Evolutionary conservation across 2,329 filamentous ascomycete species (phyloP).

Genomic region (Fusarium sp.): DNA sequence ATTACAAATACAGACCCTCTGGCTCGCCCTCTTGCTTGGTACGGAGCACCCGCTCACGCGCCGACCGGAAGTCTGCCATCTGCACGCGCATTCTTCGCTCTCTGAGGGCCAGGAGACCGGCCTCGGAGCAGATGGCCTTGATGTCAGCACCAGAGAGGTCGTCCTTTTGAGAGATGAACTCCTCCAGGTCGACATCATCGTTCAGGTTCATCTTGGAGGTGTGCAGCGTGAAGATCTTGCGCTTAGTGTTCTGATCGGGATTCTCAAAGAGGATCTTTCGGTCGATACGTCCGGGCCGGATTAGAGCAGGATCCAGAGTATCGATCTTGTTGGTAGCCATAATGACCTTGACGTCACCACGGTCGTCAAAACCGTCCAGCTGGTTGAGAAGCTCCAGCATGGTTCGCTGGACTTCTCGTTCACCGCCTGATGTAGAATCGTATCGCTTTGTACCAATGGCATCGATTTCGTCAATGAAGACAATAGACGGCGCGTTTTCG

Average conservation of each 20-base stretch:
- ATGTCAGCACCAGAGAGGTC: slow-evolving; percentile 97
- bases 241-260: slow-evolving; percentile 83
- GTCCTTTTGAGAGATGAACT: slow-evolving; percentile 99
- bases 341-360: slow-evolving; percentile 98
- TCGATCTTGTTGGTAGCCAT: slow-evolving; percentile 99
- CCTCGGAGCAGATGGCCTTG: slow-evolving; percentile 98
- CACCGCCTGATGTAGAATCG: slow-evolving; percentile 95
- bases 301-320: slow-evolving; percentile 93
- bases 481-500: slow-evolving; percentile 95
- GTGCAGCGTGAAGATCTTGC: slow-evolving; percentile 98
- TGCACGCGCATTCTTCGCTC: slow-evolving; percentile 98
- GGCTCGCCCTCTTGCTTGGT: slow-evolving; percentile 99
- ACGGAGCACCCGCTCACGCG: slow-evolving; percentile 93
- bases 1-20: slow-evolving; percentile 97
- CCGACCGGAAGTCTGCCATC: slow-evolving; percentile 96
- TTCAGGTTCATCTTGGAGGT: slow-evolving; percentile 98
- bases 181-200: slow-evolving; percentile 96
- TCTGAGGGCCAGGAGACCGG: slow-evolving; percentile 90
- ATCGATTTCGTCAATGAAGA: slow-evolving; percentile 99
- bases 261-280: slow-evolving; percentile 88
- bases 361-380: slow-evolving; percentile 97
- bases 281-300: slow-evolving; percentile 97
- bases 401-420: slow-evolving; percentile 96
- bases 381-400: slow-evolving; percentile 99
- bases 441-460: slow-evolving; percentile 99